phyloP scores from a whole-genome alignment of 345 rosid genomes.

The Acer campestre region DNA sequence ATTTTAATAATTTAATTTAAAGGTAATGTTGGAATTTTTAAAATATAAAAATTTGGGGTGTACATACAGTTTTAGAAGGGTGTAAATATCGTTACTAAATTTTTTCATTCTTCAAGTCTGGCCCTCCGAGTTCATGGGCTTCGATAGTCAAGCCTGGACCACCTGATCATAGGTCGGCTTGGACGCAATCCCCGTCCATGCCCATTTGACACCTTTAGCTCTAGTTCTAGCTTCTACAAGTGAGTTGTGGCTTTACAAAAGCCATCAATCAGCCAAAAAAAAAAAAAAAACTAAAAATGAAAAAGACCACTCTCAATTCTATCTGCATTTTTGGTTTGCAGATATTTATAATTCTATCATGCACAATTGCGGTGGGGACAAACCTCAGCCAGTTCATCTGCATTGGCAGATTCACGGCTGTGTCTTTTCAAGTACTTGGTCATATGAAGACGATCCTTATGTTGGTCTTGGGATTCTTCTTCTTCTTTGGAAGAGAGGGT shows the following conservation, averaged over 20 bases:
- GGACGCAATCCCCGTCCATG: no score
- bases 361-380: constrained; percentile 93
- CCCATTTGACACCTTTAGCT: no score
- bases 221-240: neutral
- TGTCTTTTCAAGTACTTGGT: constrained; percentile 92
- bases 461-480: constrained; percentile 79
- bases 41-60: no score
- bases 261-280: neutral
- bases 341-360: constrained; percentile 77
- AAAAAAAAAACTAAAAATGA: no score
- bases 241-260: constrained; percentile 5
- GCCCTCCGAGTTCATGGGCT: no score
- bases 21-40: no score
- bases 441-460: constrained; percentile 98
- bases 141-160: no score
- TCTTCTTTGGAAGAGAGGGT: constrained; percentile 95
- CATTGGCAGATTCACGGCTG: constrained; percentile 94
- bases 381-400: constrained; percentile 99
- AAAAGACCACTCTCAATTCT: neutral
- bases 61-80: no score
- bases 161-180: no score
- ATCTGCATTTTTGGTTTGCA: constrained; percentile 42
- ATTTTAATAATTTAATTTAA: no score
- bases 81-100: no score
- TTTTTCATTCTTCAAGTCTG: no score